A percentile compares a stretch with the other conserved stretches of the same genome.
Evolutionary conservation across 177 flowering plant genomes (phyloP).

Genomic region (Vitis hybrid): DNA sequence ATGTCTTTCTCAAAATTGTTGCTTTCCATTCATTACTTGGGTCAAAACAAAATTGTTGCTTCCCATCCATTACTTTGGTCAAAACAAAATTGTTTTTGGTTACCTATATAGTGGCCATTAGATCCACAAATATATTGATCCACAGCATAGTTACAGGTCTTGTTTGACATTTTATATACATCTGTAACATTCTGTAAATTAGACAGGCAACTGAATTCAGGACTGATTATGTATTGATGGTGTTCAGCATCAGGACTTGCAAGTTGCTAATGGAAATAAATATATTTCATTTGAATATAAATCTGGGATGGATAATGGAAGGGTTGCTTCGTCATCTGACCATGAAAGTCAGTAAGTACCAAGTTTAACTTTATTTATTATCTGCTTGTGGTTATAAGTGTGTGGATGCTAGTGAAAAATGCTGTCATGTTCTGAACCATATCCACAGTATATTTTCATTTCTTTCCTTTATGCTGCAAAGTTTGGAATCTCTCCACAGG

Average conservation of each 20-base stretch:
- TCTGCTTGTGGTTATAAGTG: neutral
- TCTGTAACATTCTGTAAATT: neutral
- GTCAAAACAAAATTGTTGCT: no score
- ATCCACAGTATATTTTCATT: no score
- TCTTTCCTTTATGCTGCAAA: no score
- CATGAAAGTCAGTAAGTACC: conserved; percentile 91
- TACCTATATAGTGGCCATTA: no score
- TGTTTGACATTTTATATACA: neutral
- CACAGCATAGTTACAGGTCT: neutral
- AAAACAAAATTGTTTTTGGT: no score
- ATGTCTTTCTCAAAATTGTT: no score
- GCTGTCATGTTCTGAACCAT: neutral
- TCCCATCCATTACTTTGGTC: no score
- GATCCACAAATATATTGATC: neutral
- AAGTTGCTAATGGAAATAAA: conserved; percentile 66
- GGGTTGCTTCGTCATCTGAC: conserved; percentile 84
- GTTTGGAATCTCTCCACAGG: no score
- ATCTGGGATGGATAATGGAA: conserved; percentile 71
- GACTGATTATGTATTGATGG: conserved; percentile 1
- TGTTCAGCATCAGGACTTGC: conserved; percentile 82
- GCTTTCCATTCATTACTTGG: no score
- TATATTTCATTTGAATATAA: conserved; percentile 83
- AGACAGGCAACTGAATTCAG: neutral
- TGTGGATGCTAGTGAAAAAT: neutral
- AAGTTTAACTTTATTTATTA: neutral